Evolutionary conservation across 1,139 yeast species (phyloP).

Genomic region (Scheffersomyces illinoinensis): DNA sequence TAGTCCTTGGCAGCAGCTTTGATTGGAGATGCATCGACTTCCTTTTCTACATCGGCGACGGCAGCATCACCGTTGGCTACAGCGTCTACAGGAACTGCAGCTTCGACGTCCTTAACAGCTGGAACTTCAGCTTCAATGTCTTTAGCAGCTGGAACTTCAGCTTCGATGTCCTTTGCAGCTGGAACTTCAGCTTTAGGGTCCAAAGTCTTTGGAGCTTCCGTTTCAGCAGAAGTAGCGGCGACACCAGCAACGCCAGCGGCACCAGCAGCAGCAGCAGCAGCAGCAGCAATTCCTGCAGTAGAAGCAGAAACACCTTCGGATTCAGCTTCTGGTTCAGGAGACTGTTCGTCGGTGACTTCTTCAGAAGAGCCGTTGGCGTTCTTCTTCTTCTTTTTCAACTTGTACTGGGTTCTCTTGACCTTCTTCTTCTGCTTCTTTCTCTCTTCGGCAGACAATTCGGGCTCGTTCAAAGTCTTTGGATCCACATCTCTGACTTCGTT

Average conservation of each 20-base stretch:
- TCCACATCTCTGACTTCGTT: conserved; percentile 36
- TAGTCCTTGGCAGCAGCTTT: conserved; percentile 8
- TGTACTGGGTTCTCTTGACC: conserved; percentile 48
- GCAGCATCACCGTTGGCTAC: conserved; percentile 6
- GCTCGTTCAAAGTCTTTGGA: conserved; percentile 48
- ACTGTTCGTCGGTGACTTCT: conserved; percentile 13
- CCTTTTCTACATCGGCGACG: conserved; percentile 18
- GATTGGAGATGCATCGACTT: conserved; percentile 20
- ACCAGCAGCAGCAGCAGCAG: conserved; percentile 7
- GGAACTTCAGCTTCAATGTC: conserved; percentile 3
- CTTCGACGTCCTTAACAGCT: conserved; percentile 4
- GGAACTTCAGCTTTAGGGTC: conserved; percentile 25
- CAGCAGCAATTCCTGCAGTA: conserved; percentile 9
- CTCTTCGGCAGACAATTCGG: conserved; percentile 37
- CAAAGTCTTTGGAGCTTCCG: conserved; percentile 22
- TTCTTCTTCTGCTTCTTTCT: conserved; percentile 49
- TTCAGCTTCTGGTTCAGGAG: conserved; percentile 21
- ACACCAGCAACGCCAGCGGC: conserved; percentile 10
- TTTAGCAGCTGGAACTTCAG: conserved; percentile 2
- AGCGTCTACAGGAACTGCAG: conserved; percentile 4
- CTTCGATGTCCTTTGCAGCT: neutral
- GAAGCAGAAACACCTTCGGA: neutral
- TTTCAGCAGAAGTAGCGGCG: conserved; percentile 10
- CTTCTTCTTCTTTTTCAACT: conserved; percentile 43
- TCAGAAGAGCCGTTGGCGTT: conserved; percentile 32